A percentile compares a stretch with the other conserved stretches of the same genome.
Conservation (phyloP, 495 filamentous ascomycete genomes). For the Hyaloscypha hepaticicola region DNA sequence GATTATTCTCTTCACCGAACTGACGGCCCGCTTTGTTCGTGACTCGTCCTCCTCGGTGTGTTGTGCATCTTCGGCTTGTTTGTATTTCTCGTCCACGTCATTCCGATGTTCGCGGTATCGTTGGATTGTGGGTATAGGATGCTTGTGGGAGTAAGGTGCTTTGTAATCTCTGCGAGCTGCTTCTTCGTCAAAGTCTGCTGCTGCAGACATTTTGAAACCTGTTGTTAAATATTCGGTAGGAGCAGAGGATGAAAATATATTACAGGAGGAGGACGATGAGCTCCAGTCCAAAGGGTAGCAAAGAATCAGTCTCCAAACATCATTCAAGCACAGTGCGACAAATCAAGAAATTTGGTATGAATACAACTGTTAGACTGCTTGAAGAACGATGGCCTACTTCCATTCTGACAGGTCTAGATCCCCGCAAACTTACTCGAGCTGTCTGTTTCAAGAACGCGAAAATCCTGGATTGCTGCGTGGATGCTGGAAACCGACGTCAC, state of each 20-base stretch:
- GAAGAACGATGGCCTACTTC: background rate
- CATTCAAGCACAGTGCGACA: background rate
- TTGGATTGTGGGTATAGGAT: constrained; percentile 64
- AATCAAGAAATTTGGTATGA: background rate
- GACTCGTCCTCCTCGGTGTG: constrained; percentile 40
- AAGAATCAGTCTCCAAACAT: background rate
- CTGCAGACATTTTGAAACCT: constrained; percentile 9
- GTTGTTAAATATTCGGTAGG: background rate
- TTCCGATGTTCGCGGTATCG: constrained; percentile 57
- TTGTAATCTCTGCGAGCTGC: constrained; percentile 45
- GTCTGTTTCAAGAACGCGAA: background rate
- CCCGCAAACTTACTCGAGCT: background rate
- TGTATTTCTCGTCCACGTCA: constrained; percentile 42
- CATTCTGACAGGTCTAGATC: background rate
- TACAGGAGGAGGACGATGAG: background rate
- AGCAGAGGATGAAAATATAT: background rate
- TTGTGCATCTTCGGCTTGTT: constrained; percentile 42
- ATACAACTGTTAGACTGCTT: background rate
- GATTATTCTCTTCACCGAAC: constrained; percentile 42
- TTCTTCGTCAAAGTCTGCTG: constrained; percentile 41
- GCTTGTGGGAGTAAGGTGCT: constrained; percentile 52
- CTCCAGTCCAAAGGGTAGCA: background rate
- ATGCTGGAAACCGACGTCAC: background rate
- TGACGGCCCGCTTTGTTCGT: constrained; percentile 38
- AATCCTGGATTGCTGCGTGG: background rate